Base-by-base conservation (phyloP, 2,329 filamentous ascomycete species). In the Colletotrichum simmondsii region DNA sequence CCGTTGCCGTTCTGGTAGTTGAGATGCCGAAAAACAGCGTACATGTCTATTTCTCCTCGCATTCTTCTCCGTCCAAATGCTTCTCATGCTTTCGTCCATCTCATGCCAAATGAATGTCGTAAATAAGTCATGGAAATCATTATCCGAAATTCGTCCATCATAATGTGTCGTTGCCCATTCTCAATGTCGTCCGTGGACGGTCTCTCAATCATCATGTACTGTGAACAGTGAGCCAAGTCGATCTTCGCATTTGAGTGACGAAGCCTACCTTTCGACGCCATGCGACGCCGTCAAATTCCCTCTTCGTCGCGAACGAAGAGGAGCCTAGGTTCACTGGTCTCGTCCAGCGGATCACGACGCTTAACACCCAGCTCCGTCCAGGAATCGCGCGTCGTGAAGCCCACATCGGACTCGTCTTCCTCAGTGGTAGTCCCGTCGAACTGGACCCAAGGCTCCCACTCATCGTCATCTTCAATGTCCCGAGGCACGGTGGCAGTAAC, bases 231-330 rank as follows among this genome's bases (percentile, higher is more conserved):
- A 65, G 52, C 62, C 24, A 65, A 7, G 37, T 6, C 10, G 10
- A n/a, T 46, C 28, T 6, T 30, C 24, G 30, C 49, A 37, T n/a
- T 32, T 10, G 26, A 24, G 32, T 19, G 4, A 46, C 11, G 14
- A 22, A 28, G 12, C 62, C 19, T 16, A 57, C 62, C 35, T 57
- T 19, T 19, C 8, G 52, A 4, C 22, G n/a, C 16, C 37, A 30
- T 52, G 19, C 6, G 32, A 19, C 32, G 11, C 6, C 26, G 19
- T 57, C 32, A 65, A 28, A 30, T 12, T 5, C 35, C 49, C 1
- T 26, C 61, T n/a, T 60, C 54, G 22, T 65, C 67, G 24, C 56
- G 71, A 56, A 49, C 28, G 14, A 71, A 63, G 19, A 61, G 35
- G 26, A 54, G 14, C 7, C 32, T 57, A 42, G 54, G 46, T 42